Evolutionary conservation across 108 stramenopile genomes (phyloP), one percentile per base, ranked within the genome.

Genomic region (Skeletonema costatum): DNA sequence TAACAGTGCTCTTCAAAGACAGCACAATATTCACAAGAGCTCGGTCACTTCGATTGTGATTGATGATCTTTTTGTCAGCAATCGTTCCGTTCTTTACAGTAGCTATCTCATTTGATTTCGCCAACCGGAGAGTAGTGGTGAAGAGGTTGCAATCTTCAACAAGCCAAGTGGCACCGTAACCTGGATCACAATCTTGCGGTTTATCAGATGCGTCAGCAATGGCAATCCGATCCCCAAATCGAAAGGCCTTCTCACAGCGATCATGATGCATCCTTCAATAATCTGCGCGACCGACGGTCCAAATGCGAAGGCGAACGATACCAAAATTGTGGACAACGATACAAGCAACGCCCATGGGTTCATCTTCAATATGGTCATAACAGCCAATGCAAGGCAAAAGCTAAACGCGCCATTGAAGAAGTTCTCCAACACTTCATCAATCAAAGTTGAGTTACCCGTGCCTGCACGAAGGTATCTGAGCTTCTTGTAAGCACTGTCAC

Each of bases 151-250:
- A 76, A 81, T 90, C 91, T 75, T 92, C 93, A 21, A 94, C 93
- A 76, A 92, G 76, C 93, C 93, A 94, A 25, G 86, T 81, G 17
- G 83, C 73, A 30, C 10, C 17, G 51, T 69, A 75, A 8, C 76
- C 85, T 2, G 84, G 70, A 58, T 79, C 46, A 61, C 67, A 44
- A 32, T 48, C 41, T 50, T 60, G 53, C 3, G 81, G 77, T 44
- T 53, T 68, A 0, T 64, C 86, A 25, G 70, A 64, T 4, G 79
- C 56, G 41, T 85, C 78, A 19, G 68, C 38, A 70, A 95, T 91
- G 6, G 87, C 81, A 56, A 95, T 95, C 64, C 94, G 73, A 75
- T 95, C 94, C 94, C 94, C 39, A 95, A 84, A 61, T 92, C 94
- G 59, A 83, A 95, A 10, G 94, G 94, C 56, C 89, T 89, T 12